These are phyloP conservation scores for Russula griseocarnosa DNA, from an alignment of 768 basidiomycete genomes.

Conservation along the genomic window DNA sequence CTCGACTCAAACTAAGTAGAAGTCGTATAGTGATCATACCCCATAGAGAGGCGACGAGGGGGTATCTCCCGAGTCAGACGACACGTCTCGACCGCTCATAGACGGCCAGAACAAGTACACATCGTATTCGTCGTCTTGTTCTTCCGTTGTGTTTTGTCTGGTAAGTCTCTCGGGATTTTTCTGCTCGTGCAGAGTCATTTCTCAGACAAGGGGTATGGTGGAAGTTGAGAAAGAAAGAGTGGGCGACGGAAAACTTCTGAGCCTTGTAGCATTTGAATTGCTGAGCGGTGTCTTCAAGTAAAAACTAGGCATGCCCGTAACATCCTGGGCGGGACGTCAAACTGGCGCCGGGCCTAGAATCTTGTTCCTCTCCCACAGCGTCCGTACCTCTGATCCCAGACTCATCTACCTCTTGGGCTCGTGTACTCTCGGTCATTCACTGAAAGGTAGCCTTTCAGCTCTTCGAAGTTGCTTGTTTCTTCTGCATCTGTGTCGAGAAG, in stretches of 20 bases:
- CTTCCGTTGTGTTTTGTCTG: not conserved
- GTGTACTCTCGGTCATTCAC: not conserved
- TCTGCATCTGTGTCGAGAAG: not conserved
- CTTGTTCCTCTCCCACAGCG: constrained; percentile 4
- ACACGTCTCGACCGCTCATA: not conserved
- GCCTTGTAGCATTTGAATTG: constrained; percentile 18
- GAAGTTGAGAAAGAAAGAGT: not conserved
- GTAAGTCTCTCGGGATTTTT: not conserved
- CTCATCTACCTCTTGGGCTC: constrained; percentile 1
- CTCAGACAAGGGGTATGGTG: not conserved
- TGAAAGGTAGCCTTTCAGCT: not conserved
- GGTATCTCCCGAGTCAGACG: not conserved
- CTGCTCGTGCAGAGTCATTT: not conserved
- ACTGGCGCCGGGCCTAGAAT: constrained; percentile 14
- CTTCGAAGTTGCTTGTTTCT: not conserved
- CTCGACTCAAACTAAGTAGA: not conserved
- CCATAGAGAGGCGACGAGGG: constrained; percentile 13
- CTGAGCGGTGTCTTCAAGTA: constrained; percentile 19
- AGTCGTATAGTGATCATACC: not conserved
- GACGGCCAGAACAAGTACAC: constrained; percentile 14
- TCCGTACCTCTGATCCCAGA: not conserved
- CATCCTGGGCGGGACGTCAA: not conserved
- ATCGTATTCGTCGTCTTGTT: constrained; percentile 17
- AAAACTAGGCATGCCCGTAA: constrained; percentile 4
- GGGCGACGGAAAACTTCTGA: constrained; percentile 8